These are phyloP conservation scores for Cydonia oblonga DNA, from an alignment of 331 rosid genomes.

Conservation along the genomic window DNA sequence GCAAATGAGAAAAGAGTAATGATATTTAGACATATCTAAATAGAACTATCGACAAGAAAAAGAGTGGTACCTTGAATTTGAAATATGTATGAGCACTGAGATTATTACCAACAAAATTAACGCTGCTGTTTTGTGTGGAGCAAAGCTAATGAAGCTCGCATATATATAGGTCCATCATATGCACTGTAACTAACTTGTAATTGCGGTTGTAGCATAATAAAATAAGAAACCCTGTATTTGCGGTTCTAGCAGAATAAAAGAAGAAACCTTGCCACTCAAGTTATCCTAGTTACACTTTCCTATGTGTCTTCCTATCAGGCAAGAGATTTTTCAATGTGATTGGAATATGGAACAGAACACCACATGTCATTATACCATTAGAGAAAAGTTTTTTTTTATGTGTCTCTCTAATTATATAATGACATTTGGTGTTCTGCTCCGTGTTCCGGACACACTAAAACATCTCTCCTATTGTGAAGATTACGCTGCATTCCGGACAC, in stretches of 20 bases:
- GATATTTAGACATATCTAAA: background rate
- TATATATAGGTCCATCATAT: background rate
- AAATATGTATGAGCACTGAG: background rate
- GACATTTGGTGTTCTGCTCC: too few relatives aligned
- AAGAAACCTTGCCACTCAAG: background rate
- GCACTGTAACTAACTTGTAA: background rate
- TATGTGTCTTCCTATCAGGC: background rate
- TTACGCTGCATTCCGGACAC: too few relatives aligned
- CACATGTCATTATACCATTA: too few relatives aligned
- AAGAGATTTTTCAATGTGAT: too few relatives aligned
- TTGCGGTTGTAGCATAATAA: background rate
- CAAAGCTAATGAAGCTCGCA: background rate
- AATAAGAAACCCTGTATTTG: background rate
- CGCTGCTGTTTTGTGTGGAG: background rate
- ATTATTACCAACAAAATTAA: background rate
- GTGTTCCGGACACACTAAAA: too few relatives aligned
- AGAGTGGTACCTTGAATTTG: background rate
- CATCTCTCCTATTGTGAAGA: background rate
- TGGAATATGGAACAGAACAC: too few relatives aligned
- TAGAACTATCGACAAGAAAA: background rate
- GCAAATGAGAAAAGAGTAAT: background rate
- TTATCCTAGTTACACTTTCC: background rate
- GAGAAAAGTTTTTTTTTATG: too few relatives aligned
- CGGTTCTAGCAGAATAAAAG: background rate
- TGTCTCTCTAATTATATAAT: too few relatives aligned